Conservation (phyloP, 2,329 filamentous ascomycete species). For the Emericellopsis atlantica region DNA sequence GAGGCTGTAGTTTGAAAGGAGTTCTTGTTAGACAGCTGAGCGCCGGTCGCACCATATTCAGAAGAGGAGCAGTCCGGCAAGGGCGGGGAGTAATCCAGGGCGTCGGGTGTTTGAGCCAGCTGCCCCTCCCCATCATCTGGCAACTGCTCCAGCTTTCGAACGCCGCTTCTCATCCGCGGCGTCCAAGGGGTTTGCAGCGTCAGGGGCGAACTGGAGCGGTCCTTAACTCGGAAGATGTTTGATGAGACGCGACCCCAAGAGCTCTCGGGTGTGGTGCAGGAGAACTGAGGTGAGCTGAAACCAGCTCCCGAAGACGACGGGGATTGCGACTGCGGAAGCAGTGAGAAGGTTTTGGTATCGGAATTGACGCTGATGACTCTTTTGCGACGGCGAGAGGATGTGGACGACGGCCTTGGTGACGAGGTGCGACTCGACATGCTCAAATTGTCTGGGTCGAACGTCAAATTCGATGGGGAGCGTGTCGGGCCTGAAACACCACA, state of each 20-base stretch:
- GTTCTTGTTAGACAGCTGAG: slow-evolving; percentile 1
- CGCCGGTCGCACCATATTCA: neutral
- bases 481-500: slow-evolving; percentile 5
- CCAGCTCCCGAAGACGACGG: slow-evolving; percentile 10
- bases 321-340: slow-evolving; percentile 22
- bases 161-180: slow-evolving; percentile 39
- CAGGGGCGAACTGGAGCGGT: slow-evolving; percentile 33
- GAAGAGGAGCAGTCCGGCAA: slow-evolving; percentile 14
- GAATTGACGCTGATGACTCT: slow-evolving; percentile 36
- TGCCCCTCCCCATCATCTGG: slow-evolving; percentile 28
- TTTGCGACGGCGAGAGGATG: slow-evolving; percentile 10
- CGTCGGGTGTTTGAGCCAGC: slow-evolving; percentile 6
- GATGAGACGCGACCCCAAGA: slow-evolving; percentile 34
- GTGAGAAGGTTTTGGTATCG: slow-evolving; percentile 48
- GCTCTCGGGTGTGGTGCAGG: slow-evolving; percentile 29
- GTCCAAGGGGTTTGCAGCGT: slow-evolving; percentile 38
- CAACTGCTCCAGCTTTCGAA: slow-evolving; percentile 31
- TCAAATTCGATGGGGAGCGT: slow-evolving; percentile 1
- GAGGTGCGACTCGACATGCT: slow-evolving; percentile 2
- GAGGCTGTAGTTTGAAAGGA: slow-evolving; percentile 6
- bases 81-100: slow-evolving; percentile 2
- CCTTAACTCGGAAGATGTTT: slow-evolving; percentile 32
- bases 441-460: slow-evolving; percentile 1
- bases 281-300: slow-evolving; percentile 27
- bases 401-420: slow-evolving; percentile 3